phyloP scores from a whole-genome alignment of 805 yeast species.

The Deakozyma indianensis region DNA sequence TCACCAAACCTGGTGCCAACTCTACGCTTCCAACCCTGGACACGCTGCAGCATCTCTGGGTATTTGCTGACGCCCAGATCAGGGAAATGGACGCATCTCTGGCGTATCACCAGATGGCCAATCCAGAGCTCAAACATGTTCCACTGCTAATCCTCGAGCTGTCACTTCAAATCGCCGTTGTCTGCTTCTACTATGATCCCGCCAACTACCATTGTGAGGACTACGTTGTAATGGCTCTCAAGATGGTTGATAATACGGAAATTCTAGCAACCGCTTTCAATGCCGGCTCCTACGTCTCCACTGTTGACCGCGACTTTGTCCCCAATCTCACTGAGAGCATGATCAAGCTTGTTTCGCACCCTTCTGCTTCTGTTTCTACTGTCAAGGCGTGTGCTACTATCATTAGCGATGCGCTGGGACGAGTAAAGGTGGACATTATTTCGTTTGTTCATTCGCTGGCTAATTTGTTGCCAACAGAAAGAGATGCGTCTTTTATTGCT shows the following conservation, averaged over 20 bases:
- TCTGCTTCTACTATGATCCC: neutral
- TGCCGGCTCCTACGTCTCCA: neutral
- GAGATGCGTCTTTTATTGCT: neutral
- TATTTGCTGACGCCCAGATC: neutral
- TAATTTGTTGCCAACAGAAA: neutral
- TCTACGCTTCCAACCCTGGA: neutral
- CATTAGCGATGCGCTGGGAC: conserved; percentile 9
- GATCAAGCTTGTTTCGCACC: neutral
- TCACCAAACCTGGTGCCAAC: neutral
- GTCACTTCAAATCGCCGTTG: neutral
- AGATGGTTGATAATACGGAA: neutral
- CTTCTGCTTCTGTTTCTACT: neutral
- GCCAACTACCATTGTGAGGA: neutral
- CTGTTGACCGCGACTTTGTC: neutral
- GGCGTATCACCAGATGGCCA: neutral
- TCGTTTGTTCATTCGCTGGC: conserved; percentile 7
- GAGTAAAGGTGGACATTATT: conserved; percentile 7
- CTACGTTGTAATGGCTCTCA: neutral
- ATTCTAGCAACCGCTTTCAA: neutral
- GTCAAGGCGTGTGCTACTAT: neutral
- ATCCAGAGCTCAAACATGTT: neutral
- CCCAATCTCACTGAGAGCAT: neutral
- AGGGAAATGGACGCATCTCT: neutral
- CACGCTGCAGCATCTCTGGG: neutral
- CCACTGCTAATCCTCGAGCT: neutral